Evolutionary conservation across 257 asterid genomes (phyloP), one percentile per base, ranked within the genome.

Genomic region (Solanum dulcamara): DNA sequence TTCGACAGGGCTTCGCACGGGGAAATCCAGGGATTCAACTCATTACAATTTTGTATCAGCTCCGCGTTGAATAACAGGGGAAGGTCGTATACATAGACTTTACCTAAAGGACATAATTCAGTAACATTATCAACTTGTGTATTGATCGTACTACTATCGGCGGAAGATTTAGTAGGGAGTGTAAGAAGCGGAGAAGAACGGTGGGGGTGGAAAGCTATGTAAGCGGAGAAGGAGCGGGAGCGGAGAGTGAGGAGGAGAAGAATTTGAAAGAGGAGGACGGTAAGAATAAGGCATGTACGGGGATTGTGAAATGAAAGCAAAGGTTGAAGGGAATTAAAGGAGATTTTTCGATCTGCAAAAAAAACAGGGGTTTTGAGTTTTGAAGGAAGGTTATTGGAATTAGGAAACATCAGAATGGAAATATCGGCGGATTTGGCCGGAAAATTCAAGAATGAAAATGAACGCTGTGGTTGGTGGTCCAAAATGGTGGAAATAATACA

Each of bases 21-120:
- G 15, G 97, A 93, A 85, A 83, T 88, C 95, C 96, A 93, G 0
- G 97, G 97, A 70, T 93, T 90, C 13, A 91, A 86, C 20, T 91
- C 91, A 9, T 32, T 66, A 50, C 96, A 94, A 26, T 86, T 87
- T 80, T 90, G 87, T 37, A 94, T 11, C 1, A 94, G 28, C 28
- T 88, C 90, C 26, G 75, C 80, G 89, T 94, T 94, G 70, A 92
- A 93, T 51, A 84, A 35, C 5, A 90, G 67, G 1, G 98, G 96
- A 32, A 93, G 95, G 5, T 94, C 90, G 81, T 94, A 93, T 1
- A 93, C 93, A 80, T 88, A 93, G 0, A 94, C 91, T 81, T 55
- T 81, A 20, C 84, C 84, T 22, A 81, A 11, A 81, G 84, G 84
- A 81, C 84, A 81, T 38, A 33, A 20, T 18, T 68, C 7, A 10